Evolutionary conservation across 306 rosid genomes (phyloP).

Genomic region (Acacia crassicarpa): DNA sequence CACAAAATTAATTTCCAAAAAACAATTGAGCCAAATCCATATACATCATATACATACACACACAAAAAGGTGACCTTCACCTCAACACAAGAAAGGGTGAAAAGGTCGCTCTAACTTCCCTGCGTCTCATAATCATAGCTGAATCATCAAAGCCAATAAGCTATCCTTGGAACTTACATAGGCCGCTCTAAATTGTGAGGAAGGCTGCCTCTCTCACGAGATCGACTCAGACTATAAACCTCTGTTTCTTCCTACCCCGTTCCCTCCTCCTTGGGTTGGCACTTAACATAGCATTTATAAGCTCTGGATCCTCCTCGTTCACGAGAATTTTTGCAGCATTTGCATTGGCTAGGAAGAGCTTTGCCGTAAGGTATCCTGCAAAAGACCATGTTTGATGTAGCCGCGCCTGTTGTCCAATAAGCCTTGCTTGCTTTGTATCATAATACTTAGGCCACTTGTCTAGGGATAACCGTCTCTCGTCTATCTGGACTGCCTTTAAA

Average conservation of each 20-base stretch:
- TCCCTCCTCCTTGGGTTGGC: slow-evolving; percentile 57
- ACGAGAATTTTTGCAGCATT: slow-evolving; percentile 44
- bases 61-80: background rate
- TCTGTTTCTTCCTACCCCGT: slow-evolving; percentile 48
- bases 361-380: slow-evolving; percentile 63
- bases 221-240: slow-evolving; percentile 43
- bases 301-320: slow-evolving; percentile 61
- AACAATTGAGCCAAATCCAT: background rate
- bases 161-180: background rate
- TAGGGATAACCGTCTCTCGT: slow-evolving; percentile 55
- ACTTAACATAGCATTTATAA: slow-evolving; percentile 50
- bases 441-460: slow-evolving; percentile 79
- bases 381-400: slow-evolving; percentile 67
- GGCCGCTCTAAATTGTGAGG: background rate
- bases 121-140: background rate
- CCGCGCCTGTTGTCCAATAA: slow-evolving; percentile 65
- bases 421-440: slow-evolving; percentile 52
- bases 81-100: background rate
- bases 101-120: background rate
- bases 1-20: background rate
- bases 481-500: slow-evolving; percentile 45
- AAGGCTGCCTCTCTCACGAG: background rate
- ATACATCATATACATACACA: background rate
- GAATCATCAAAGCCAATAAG: background rate
- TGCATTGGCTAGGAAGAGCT: slow-evolving; percentile 60